Evolutionary conservation across 176 grass and related monocot genomes (phyloP).

Genomic region (Cenchrus americanus): DNA sequence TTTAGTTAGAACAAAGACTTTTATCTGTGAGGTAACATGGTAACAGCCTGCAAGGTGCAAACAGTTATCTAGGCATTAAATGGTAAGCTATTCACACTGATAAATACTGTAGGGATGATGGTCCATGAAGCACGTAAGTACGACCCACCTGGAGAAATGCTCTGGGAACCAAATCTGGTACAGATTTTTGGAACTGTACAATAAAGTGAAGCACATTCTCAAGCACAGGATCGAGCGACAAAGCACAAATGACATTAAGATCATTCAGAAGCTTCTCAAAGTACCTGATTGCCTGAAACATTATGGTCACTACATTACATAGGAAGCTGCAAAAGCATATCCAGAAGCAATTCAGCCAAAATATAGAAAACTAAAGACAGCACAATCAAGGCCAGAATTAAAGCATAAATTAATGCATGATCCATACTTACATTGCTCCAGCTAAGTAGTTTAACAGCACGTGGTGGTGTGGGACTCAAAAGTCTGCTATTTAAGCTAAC

Average conservation of each 20-base stretch:
- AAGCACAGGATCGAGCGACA: conserved; percentile 63
- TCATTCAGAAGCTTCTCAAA: conserved; percentile 96
- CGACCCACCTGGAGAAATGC: conserved; percentile 84
- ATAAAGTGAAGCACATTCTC: conserved; percentile 80
- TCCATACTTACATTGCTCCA: conserved; percentile 78
- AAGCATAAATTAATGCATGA: conserved; percentile 4
- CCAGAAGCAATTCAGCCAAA: conserved; percentile 31
- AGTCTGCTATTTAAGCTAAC: conserved; percentile 79
- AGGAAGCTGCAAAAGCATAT: conserved; percentile 25
- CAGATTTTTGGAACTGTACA: conserved; percentile 83
- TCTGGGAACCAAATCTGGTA: conserved; percentile 90
- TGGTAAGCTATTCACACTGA: background rate
- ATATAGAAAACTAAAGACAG: background rate
- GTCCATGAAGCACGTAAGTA: conserved; percentile 16
- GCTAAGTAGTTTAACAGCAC: conserved; percentile 75
- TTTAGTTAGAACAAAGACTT: background rate
- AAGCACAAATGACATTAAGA: conserved; percentile 78
- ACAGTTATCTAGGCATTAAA: background rate
- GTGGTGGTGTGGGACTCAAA: conserved; percentile 79
- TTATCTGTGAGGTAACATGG: background rate
- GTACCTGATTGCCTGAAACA: conserved; percentile 76
- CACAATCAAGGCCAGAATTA: background rate
- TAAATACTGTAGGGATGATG: background rate
- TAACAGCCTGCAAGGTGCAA: background rate
- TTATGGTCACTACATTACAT: conserved; percentile 32